These are phyloP conservation scores for Teratosphaeria viscida DNA, from an alignment of 2,329 filamentous ascomycete genomes.

Conservation along the genomic window DNA sequence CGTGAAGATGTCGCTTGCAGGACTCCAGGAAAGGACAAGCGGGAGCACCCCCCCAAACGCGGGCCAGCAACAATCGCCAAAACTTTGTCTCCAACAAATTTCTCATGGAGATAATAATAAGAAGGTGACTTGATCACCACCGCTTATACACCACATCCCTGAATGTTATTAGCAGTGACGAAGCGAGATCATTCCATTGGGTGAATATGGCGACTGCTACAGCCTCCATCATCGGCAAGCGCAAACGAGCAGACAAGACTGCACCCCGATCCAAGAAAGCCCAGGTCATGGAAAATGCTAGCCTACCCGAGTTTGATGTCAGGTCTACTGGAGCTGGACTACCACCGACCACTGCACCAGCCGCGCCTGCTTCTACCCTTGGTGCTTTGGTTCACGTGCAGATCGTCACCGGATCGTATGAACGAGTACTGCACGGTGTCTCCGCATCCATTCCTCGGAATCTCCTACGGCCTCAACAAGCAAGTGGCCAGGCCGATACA, in stretches of 20 bases:
- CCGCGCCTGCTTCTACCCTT: not conserved
- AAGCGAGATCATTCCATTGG: too few relatives aligned
- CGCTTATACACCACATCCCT: constrained; percentile 4
- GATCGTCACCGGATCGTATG: constrained; percentile 87
- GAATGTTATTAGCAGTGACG: not conserved
- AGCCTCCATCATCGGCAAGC: constrained; percentile 4
- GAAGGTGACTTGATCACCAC: constrained; percentile 24
- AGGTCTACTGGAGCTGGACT: not conserved
- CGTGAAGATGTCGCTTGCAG: not conserved
- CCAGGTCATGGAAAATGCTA: not conserved
- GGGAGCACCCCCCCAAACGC: not conserved
- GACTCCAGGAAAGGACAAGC: not conserved
- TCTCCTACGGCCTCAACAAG: constrained; percentile 10
- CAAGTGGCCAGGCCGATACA: constrained; percentile 5
- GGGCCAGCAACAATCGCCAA: not conserved
- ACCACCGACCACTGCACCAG: not conserved
- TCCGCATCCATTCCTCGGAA: constrained; percentile 56
- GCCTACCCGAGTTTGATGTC: not conserved
- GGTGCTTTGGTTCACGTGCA: constrained; percentile 54
- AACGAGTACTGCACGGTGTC: constrained; percentile 82
- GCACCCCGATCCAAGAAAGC: not conserved
- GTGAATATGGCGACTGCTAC: constrained; percentile 13
- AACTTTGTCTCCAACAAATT: not conserved
- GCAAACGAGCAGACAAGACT: constrained; percentile 4
- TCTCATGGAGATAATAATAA: constrained; percentile 14